Percentiles rank a stretch among this genome's conserved stretches.
These are phyloP conservation scores for Paecilomyces fulvus DNA, from an alignment of 2,329 filamentous ascomycete genomes.

Conservation along the genomic window DNA sequence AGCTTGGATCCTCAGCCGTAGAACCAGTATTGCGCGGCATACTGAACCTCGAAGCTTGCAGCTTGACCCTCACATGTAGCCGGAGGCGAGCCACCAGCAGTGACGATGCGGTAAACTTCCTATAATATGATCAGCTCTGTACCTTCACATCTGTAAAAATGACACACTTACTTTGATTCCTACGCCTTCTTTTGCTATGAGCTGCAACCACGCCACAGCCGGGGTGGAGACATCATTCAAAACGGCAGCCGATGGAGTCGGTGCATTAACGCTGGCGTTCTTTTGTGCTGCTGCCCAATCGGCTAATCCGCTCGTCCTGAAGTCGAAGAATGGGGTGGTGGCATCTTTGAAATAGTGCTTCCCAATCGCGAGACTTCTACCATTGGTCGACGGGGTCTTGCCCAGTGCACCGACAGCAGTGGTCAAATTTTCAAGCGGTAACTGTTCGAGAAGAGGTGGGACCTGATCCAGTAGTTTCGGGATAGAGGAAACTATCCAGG, in stretches of 20 bases:
- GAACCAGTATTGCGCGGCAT: slow-evolving; percentile 38
- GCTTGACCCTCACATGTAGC: slow-evolving; percentile 23
- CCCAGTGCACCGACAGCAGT: slow-evolving; percentile 13
- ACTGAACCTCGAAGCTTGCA: slow-evolving; percentile 25
- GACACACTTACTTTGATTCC: slow-evolving; percentile 22
- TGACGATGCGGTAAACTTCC: slow-evolving; percentile 36
- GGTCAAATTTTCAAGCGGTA: slow-evolving; percentile 20
- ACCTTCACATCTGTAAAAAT: slow-evolving; percentile 3
- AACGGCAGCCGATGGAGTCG: slow-evolving; percentile 6
- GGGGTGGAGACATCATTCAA: neutral
- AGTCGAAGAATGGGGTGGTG: slow-evolving; percentile 24
- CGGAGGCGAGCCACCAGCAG: slow-evolving; percentile 27
- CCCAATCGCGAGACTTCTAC: slow-evolving; percentile 21
- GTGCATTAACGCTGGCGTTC: slow-evolving; percentile 20
- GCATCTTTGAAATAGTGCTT: slow-evolving; percentile 26
- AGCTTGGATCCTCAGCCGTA: slow-evolving; percentile 21
- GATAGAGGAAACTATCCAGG: slow-evolving; percentile 25
- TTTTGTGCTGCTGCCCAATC: slow-evolving; percentile 21
- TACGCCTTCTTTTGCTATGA: slow-evolving; percentile 17
- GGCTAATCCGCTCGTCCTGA: slow-evolving; percentile 14
- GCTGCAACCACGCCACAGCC: slow-evolving; percentile 27
- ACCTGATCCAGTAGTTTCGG: slow-evolving; percentile 20
- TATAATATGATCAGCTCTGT: slow-evolving; percentile 13
- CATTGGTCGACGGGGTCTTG: slow-evolving; percentile 7
- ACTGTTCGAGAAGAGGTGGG: slow-evolving; percentile 11